A percentile compares a stretch with the other conserved stretches of the same genome.
Conservation (phyloP, 1,139 yeast species). For the Debaryomyces subglobosus region DNA sequence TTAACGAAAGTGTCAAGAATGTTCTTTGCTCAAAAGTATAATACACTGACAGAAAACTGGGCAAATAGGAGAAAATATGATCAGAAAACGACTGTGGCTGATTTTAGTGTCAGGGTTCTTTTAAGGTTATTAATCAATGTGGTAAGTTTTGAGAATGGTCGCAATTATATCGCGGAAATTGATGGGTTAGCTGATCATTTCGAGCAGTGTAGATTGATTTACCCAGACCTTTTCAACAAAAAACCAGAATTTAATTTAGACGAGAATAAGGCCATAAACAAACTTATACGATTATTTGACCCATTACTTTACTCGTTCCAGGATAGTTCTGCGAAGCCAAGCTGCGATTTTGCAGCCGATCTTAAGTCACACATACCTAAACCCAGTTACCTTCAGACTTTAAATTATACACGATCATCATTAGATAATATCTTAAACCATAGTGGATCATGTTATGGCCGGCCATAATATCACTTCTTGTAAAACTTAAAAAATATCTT, state of each 20-base stretch:
- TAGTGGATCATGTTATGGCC: background rate
- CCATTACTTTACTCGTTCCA: background rate
- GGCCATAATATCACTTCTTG: background rate
- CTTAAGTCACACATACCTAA: background rate
- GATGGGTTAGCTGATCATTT: constrained; percentile 23
- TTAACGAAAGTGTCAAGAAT: constrained; percentile 31
- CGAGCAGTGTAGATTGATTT: constrained; percentile 18
- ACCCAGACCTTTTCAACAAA: constrained; percentile 24
- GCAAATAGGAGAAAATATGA: background rate
- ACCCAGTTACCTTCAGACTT: background rate
- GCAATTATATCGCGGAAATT: constrained; percentile 16
- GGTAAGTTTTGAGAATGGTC: constrained; percentile 14
- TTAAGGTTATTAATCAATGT: constrained; percentile 22
- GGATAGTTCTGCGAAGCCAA: background rate
- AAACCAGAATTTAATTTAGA: background rate
- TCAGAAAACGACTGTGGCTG: constrained; percentile 10
- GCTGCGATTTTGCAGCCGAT: background rate
- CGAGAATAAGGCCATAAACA: background rate
- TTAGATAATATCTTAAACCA: background rate
- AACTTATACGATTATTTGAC: constrained; percentile 2
- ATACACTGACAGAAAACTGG: background rate
- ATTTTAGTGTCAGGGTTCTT: constrained; percentile 22
- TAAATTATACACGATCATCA: background rate
- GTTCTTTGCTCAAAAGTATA: constrained; percentile 18
- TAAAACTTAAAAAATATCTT: background rate